Evolutionary conservation across 345 rosid genomes (phyloP).

Genomic region (Salix arbutifolia): DNA sequence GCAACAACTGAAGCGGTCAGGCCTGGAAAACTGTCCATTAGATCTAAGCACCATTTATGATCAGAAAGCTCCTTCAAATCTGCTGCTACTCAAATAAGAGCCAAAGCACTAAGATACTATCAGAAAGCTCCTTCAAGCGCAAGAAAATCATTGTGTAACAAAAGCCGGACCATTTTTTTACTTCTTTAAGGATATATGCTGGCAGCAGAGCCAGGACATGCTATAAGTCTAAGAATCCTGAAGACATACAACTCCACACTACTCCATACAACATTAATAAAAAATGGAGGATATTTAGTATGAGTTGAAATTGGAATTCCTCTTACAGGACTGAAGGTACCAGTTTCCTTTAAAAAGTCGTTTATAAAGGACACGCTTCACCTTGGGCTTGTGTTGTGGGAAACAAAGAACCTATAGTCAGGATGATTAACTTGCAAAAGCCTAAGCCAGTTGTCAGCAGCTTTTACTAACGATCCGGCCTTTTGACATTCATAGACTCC

Average conservation of each 20-base stretch:
- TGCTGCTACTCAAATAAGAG: background rate
- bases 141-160: background rate
- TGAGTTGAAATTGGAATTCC: background rate
- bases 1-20: background rate
- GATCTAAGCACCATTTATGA: background rate
- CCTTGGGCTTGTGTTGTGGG: constrained; percentile 37
- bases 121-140: constrained; percentile 4
- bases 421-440: constrained; percentile 67
- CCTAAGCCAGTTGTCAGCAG: constrained; percentile 75
- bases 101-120: background rate
- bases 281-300: background rate
- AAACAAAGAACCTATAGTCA: constrained; percentile 63
- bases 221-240: background rate
- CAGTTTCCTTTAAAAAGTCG: constrained; percentile 1
- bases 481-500: constrained; percentile 48
- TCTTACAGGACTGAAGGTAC: constrained; percentile 19
- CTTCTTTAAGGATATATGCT: background rate
- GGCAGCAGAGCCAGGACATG: background rate
- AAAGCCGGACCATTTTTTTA: background rate
- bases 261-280: constrained; percentile 3
- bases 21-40: background rate
- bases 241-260: background rate
- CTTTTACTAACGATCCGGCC: constrained; percentile 48
- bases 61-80: background rate
- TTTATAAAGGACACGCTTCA: background rate